Conservation (phyloP, 768 basidiomycete species). For the Rhizopogon roseolus region DNA sequence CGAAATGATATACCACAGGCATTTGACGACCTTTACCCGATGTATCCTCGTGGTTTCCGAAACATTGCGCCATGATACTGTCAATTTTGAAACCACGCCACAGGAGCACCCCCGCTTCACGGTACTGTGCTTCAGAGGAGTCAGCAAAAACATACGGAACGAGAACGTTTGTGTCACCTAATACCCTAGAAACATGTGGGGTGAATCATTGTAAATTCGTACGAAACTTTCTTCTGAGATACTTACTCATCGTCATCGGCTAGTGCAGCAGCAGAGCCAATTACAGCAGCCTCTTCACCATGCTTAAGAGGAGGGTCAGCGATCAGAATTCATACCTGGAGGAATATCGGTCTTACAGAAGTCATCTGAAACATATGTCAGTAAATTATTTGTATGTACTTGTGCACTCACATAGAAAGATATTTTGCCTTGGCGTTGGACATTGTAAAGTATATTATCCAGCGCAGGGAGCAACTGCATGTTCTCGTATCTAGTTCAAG, state of each 20-base stretch:
- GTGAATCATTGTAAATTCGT: constrained; percentile 5
- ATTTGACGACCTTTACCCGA: constrained; percentile 87
- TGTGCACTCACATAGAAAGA: constrained; percentile 71
- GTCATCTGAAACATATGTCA: constrained; percentile 56
- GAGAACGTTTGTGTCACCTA: constrained; percentile 42
- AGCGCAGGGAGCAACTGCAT: constrained; percentile 79
- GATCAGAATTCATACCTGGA: background rate
- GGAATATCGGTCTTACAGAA: constrained; percentile 45
- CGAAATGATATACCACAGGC: constrained; percentile 65
- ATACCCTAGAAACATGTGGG: constrained; percentile 43
- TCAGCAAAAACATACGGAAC: background rate
- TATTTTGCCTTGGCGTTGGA: constrained; percentile 91
- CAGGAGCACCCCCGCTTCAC: constrained; percentile 86
- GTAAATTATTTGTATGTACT: background rate
- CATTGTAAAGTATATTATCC: constrained; percentile 86
- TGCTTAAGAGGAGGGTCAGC: constrained; percentile 39
- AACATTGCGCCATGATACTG: constrained; percentile 87
- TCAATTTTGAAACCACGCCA: constrained; percentile 83
- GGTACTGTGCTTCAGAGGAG: constrained; percentile 69
- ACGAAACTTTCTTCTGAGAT: background rate
- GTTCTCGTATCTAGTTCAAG: constrained; percentile 54
- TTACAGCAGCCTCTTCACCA: constrained; percentile 88
- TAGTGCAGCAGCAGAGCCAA: constrained; percentile 86
- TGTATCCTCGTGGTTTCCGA: constrained; percentile 78
- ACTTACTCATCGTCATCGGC: constrained; percentile 80